These are phyloP conservation scores for Solidago caesia DNA, from an alignment of 129 eudicot genomes.

Conservation along the genomic window DNA sequence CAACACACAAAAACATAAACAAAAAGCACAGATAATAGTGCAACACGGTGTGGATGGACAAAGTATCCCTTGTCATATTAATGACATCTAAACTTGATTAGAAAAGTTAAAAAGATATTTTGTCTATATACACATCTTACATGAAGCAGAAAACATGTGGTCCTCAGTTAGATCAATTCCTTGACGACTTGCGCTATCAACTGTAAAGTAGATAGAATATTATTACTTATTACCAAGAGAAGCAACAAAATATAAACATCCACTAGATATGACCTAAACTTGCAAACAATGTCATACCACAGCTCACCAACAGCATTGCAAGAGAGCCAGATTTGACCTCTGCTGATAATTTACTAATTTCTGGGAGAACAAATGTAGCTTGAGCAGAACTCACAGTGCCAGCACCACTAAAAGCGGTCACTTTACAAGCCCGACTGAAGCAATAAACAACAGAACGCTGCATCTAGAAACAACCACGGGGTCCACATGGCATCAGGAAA, in stretches of 20 bases:
- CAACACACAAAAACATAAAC: not conserved
- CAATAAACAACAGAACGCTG: slow-evolving; percentile 75
- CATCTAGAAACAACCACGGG: slow-evolving; percentile 21
- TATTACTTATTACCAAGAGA: slow-evolving; percentile 11
- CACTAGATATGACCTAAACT: slow-evolving; percentile 14
- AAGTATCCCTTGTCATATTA: not conserved
- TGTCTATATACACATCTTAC: slow-evolving; percentile 43
- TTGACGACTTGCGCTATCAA: slow-evolving; percentile 32
- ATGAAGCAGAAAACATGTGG: slow-evolving; percentile 45
- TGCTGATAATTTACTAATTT: slow-evolving; percentile 62
- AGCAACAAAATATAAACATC: slow-evolving; percentile 2
- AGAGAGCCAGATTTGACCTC: slow-evolving; percentile 68
- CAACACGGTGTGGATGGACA: not conserved
- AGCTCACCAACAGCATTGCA: slow-evolving; percentile 70
- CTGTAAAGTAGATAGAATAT: slow-evolving; percentile 34
- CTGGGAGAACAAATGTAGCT: slow-evolving; percentile 72
- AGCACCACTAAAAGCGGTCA: slow-evolving; percentile 45
- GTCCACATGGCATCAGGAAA: slow-evolving; percentile 32
- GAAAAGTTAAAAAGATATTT: not conserved
- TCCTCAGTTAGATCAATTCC: slow-evolving; percentile 45
- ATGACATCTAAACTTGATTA: slow-evolving; percentile 1
- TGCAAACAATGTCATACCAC: slow-evolving; percentile 53
- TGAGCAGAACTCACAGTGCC: slow-evolving; percentile 41
- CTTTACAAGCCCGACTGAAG: slow-evolving; percentile 49
- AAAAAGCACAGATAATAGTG: not conserved